These are phyloP conservation scores for Cyclotella baltica DNA, from an alignment of 108 stramenopile species.

Conservation along the genomic window DNA sequence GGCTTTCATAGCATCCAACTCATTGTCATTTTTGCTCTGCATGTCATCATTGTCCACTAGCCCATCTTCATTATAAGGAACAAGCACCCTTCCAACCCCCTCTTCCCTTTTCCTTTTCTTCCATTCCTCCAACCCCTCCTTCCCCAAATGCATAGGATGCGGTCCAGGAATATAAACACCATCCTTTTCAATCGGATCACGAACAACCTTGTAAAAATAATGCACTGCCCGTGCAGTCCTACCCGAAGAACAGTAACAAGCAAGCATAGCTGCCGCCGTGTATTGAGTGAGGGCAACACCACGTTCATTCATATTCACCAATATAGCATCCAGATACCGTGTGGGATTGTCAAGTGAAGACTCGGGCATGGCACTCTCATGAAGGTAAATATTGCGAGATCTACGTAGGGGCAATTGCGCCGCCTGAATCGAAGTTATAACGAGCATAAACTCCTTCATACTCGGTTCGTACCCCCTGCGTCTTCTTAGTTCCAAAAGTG, in stretches of 20 bases:
- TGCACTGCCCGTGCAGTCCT: constrained; percentile 77
- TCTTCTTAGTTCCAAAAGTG: constrained; percentile 67
- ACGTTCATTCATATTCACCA: constrained; percentile 84
- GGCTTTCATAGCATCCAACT: constrained; percentile 12
- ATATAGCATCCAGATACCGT: constrained; percentile 87
- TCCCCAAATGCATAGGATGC: constrained; percentile 51
- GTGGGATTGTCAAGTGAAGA: constrained; percentile 86
- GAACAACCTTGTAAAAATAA: constrained; percentile 78
- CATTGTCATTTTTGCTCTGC: constrained; percentile 15
- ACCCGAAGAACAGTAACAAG: constrained; percentile 71
- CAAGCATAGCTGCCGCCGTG: constrained; percentile 79
- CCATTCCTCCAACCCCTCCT: constrained; percentile 46
- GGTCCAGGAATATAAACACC: constrained; percentile 52
- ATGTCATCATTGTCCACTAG: background rate
- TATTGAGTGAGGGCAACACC: constrained; percentile 62
- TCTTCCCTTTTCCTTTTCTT: constrained; percentile 36
- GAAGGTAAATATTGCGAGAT: constrained; percentile 72
- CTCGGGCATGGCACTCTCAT: constrained; percentile 63
- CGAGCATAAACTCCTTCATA: constrained; percentile 67
- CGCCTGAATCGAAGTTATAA: constrained; percentile 69
- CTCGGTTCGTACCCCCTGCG: constrained; percentile 61
- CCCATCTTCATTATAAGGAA: background rate
- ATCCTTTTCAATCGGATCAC: constrained; percentile 56
- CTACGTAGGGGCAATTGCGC: constrained; percentile 66
- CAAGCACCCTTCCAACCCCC: constrained; percentile 27